Base-by-base conservation (phyloP, 2,329 filamentous ascomycete genomes). In the Neofusicoccum kwambonambiense region DNA sequence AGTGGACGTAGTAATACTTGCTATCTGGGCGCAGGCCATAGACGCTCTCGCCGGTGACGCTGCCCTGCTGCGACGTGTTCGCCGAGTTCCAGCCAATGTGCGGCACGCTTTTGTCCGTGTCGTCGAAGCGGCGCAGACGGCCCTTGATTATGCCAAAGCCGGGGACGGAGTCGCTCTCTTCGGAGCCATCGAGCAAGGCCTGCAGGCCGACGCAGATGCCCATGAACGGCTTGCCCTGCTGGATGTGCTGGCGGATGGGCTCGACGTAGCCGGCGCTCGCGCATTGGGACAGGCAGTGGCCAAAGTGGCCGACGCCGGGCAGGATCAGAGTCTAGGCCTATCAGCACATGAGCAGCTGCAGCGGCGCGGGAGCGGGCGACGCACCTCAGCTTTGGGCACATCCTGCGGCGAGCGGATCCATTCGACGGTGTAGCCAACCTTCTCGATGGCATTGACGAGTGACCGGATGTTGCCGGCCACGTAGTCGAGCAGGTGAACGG, bases 1-100 rank as follows among this genome's bases (percentile, higher is more conserved):
- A 93, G 83, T 99, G 95, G 64, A 99, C 94, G 75, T 99, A 99
- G 81, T 99, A 99, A 83, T 99, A 99, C 78, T 98, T 99, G 74
- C 91, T 96, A 62, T 85, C 84, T 0, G 91, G 89, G 34, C 86
- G 83, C 62, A 99, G 80, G 65, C 90, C 93, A 77, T 94, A 97
- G 65, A 98, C 85, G 70, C 83, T 86, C 68, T 86, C 79, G 17
- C 79, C 74, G 3, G 72, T 67, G 70, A 74, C 67, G 63, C 75
- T 66, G 77, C 80, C 66, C 72, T 80, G 69, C 67, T 78, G 71
- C 67, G 78, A 75, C 1, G 89, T 87, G 71, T 89, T 89, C 50
- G 96, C 95, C 70, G 89, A 93, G 79, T 99, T 99, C 95, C 95
- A 99, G 64, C 95, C 95, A 77, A 99, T 99, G 80, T 99, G 96